These are phyloP conservation scores for Fraxinus greggii DNA, from an alignment of 305 asterid species.

Conservation along the genomic window DNA sequence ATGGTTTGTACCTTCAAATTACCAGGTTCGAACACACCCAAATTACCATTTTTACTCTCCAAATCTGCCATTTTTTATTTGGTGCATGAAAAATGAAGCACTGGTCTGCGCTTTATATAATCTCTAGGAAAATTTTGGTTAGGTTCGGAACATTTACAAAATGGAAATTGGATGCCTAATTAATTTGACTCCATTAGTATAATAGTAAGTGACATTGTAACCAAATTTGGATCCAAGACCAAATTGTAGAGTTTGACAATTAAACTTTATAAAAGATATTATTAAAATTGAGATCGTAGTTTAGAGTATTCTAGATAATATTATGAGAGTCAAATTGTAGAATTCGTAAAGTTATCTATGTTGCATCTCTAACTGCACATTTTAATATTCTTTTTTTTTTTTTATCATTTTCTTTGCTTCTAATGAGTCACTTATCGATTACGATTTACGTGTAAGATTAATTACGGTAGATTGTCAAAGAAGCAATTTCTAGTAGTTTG, in stretches of 20 bases:
- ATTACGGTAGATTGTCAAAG: background rate
- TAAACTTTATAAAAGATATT: background rate
- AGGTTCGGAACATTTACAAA: background rate
- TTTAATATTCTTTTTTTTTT: no score
- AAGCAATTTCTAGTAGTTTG: background rate
- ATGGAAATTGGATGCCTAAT: slow-evolving; percentile 30
- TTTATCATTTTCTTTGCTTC: background rate
- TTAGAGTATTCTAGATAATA: background rate
- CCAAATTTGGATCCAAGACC: slow-evolving; percentile 23
- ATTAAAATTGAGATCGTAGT: background rate
- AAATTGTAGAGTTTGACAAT: slow-evolving; percentile 29
- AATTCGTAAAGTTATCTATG: background rate
- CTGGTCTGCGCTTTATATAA: slow-evolving; percentile 4
- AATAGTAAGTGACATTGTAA: slow-evolving; percentile 24
- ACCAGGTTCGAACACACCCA: slow-evolving; percentile 43
- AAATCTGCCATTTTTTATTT: background rate
- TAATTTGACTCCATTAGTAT: slow-evolving; percentile 19
- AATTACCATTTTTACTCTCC: background rate
- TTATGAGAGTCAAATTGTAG: background rate
- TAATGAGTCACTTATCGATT: background rate
- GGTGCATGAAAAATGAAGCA: slow-evolving; percentile 6
- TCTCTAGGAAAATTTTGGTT: background rate
- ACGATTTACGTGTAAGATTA: background rate
- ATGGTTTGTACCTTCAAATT: slow-evolving; percentile 31
- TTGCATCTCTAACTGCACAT: background rate